Conservation (phyloP, 495 filamentous ascomycete species). For the Physcia stellaris region DNA sequence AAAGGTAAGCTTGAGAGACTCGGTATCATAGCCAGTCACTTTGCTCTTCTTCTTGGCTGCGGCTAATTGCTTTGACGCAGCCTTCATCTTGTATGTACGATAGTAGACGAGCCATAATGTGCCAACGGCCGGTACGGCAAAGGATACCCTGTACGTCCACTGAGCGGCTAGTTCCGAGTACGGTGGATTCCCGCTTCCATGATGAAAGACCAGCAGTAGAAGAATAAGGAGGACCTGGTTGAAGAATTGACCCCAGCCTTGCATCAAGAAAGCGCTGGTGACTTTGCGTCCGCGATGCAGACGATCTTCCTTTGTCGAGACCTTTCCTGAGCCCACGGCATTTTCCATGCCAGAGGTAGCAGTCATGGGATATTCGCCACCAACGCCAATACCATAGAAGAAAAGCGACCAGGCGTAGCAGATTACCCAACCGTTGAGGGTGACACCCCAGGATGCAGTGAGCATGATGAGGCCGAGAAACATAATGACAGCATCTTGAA, state of each 20-base stretch:
- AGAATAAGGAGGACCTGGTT: slow-evolving; percentile 81
- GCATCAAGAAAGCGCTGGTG: slow-evolving; percentile 88
- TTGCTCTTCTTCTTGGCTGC: slow-evolving; percentile 69
- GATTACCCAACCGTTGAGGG: slow-evolving; percentile 79
- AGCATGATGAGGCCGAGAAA: slow-evolving; percentile 78
- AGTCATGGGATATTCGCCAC: slow-evolving; percentile 91
- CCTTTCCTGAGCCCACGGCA: slow-evolving; percentile 64
- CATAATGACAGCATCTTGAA: slow-evolving; percentile 90
- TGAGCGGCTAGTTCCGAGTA: slow-evolving; percentile 59
- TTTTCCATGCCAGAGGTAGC: slow-evolving; percentile 94
- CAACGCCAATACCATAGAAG: slow-evolving; percentile 82
- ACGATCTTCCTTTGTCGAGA: slow-evolving; percentile 81
- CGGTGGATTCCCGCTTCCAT: slow-evolving; percentile 53
- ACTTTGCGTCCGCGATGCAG: slow-evolving; percentile 88
- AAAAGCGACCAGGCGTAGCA: slow-evolving; percentile 86
- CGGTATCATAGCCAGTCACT: slow-evolving; percentile 78
- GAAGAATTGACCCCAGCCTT: slow-evolving; percentile 87
- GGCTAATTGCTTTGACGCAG: slow-evolving; percentile 56
- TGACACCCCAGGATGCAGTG: slow-evolving; percentile 71
- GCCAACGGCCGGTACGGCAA: slow-evolving; percentile 71
- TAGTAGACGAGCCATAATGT: slow-evolving; percentile 90
- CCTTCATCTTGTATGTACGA: slow-evolving; percentile 77
- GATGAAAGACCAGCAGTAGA: slow-evolving; percentile 67
- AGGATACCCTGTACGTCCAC: slow-evolving; percentile 76
- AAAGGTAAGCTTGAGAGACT: slow-evolving; percentile 62